Evolutionary conservation across 257 asterid genomes (phyloP).

Genomic region (Petunia axillaris): DNA sequence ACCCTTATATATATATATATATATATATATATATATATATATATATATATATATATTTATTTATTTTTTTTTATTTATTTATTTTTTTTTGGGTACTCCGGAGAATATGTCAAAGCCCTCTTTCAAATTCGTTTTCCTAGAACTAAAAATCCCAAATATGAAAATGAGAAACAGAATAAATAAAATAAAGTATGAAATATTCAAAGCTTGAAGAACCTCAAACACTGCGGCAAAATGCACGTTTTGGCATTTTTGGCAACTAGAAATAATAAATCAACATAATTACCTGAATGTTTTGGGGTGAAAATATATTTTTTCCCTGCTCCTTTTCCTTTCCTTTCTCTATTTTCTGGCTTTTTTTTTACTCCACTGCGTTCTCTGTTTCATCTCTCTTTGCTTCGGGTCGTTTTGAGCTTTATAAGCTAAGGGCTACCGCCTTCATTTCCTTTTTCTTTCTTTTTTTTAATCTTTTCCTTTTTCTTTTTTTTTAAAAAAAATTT

Average conservation of each 20-base stretch:
- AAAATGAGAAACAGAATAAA: not conserved
- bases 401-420: too few species aligned
- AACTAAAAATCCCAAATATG: not conserved
- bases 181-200: not conserved
- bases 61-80: not conserved
- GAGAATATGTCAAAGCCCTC: not conserved
- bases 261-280: not conserved
- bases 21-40: not conserved
- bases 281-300: too few species aligned
- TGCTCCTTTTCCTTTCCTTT: not conserved
- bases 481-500: too few species aligned
- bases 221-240: not conserved
- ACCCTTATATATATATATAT: not conserved
- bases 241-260: conserved; percentile 8
- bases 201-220: not conserved
- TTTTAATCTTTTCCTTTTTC: too few species aligned
- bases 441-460: too few species aligned
- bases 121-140: not conserved
- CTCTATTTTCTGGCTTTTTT: too few species aligned
- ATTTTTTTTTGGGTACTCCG: not conserved
- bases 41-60: not conserved
- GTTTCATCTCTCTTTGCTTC: too few species aligned
- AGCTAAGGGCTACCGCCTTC: too few species aligned
- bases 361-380: too few species aligned
- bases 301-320: too few species aligned